phyloP scores from a whole-genome alignment of 2,329 filamentous ascomycete species.

The Dryadomyces quercivorus region DNA sequence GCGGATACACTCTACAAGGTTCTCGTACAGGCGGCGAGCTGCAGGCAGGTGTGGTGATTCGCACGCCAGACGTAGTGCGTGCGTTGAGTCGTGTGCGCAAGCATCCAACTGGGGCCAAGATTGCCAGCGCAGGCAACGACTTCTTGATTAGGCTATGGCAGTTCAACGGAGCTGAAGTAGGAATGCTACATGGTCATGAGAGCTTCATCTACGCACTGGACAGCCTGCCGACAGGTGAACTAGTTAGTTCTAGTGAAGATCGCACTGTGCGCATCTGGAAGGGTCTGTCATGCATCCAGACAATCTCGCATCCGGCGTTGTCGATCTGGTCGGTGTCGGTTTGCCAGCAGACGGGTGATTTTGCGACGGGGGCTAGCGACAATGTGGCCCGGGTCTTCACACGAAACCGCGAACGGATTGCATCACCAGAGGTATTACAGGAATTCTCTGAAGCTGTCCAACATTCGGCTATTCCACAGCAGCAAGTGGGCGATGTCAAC shows the following conservation, averaged over 20 bases:
- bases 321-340: conserved; percentile 92
- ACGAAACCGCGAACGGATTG: conserved; percentile 55
- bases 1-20: conserved; percentile 63
- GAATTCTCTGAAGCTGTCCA: conserved; percentile 75
- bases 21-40: conserved; percentile 29
- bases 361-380: conserved; percentile 89
- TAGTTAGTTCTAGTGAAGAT: conserved; percentile 88
- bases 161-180: conserved; percentile 62
- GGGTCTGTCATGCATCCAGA: conserved; percentile 73
- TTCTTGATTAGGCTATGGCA: conserved; percentile 82
- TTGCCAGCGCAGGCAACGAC: conserved; percentile 91
- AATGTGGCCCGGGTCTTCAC: conserved; percentile 76
- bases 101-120: conserved; percentile 75
- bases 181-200: conserved; percentile 75
- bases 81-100: conserved; percentile 70
- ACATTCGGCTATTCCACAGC: conserved; percentile 74
- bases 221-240: conserved; percentile 66
- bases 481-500: conserved; percentile 67
- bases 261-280: conserved; percentile 87
- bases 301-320: conserved; percentile 92
- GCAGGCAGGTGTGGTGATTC: conserved; percentile 39
- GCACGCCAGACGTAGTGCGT: conserved; percentile 72
- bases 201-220: conserved; percentile 88
- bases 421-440: conserved; percentile 53
- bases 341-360: conserved; percentile 72